Conservation (phyloP, 2,329 filamentous ascomycete genomes). For the Setomelanomma holmii region DNA sequence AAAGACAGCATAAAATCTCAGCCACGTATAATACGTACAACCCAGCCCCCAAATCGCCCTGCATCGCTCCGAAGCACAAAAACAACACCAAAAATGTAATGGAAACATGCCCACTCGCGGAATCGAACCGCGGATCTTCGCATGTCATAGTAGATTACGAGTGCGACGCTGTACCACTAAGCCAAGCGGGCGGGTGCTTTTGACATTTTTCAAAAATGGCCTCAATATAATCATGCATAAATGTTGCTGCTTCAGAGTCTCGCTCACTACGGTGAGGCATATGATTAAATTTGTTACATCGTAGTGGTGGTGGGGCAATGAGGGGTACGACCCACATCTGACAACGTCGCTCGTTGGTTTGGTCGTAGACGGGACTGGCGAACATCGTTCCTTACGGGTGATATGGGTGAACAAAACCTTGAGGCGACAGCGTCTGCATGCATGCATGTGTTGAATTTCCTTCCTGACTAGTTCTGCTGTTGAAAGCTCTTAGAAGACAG, state of each 20-base stretch:
- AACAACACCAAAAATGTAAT: not conserved
- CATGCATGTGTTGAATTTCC: no score
- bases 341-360: not conserved
- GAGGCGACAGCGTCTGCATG: no score
- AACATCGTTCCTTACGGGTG: not conserved
- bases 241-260: no score
- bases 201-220: not conserved
- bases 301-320: not conserved
- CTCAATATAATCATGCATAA: not conserved
- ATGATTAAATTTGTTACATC: not conserved
- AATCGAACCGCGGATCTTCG: constrained; percentile 25
- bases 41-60: not conserved
- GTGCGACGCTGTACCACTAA: constrained; percentile 24
- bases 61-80: not conserved
- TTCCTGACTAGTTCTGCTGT: no score
- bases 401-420: not conserved
- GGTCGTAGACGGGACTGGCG: not conserved
- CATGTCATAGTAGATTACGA: constrained; percentile 15
- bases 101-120: constrained; percentile 7
- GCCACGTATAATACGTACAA: no score
- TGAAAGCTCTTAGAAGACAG: no score
- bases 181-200: constrained; percentile 10
- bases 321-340: constrained; percentile 1
- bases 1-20: not conserved
- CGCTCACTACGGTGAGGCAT: no score